phyloP scores from a whole-genome alignment of 2,329 filamentous ascomycete species.

The Lachnum nothofagi region DNA sequence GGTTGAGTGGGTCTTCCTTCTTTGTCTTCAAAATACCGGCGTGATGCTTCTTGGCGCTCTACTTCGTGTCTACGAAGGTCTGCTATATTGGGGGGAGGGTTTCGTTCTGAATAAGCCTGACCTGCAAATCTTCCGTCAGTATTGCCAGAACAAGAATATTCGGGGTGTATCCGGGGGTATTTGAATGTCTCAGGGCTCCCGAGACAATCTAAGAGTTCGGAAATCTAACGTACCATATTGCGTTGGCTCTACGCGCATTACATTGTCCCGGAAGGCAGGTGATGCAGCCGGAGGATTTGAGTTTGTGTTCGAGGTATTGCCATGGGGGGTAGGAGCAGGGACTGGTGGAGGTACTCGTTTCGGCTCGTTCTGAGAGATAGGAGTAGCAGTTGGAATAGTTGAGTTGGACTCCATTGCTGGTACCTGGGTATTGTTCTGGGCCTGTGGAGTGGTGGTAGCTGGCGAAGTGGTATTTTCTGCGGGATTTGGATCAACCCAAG shows the following conservation, averaged over 20 bases:
- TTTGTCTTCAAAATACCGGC: constrained; percentile 15
- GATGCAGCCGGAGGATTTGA: background rate
- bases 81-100: constrained; percentile 25
- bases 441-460: background rate
- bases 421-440: background rate
- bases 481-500: background rate
- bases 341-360: background rate
- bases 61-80: constrained; percentile 13
- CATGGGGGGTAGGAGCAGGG: background rate
- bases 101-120: constrained; percentile 21
- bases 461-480: background rate
- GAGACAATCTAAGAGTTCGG: too few relatives aligned
- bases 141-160: too few relatives aligned
- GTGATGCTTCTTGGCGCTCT: constrained; percentile 14
- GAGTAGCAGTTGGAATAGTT: background rate
- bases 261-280: background rate
- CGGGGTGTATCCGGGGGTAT: too few relatives aligned
- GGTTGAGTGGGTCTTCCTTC: background rate
- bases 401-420: background rate
- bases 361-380: background rate
- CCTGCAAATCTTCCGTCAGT: too few relatives aligned
- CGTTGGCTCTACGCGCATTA: constrained; percentile 12
- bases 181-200: too few relatives aligned
- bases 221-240: too few relatives aligned
- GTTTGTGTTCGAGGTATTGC: background rate